phyloP scores from a whole-genome alignment of 2,329 filamentous ascomycete species.

The Endothia cerciana region DNA sequence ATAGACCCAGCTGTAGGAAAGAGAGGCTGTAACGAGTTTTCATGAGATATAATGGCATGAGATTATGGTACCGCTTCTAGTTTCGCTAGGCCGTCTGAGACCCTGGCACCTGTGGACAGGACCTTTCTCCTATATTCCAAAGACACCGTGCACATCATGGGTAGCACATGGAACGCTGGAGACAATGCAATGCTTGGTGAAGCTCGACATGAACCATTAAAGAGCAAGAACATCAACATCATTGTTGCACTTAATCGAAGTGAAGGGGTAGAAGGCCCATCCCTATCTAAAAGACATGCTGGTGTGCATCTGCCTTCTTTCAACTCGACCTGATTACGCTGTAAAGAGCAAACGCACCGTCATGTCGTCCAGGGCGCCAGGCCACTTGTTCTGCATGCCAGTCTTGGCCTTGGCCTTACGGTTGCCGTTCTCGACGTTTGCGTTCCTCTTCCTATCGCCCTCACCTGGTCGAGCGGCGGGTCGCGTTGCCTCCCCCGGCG shows the following conservation, averaged over 20 bases:
- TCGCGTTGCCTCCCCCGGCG: background rate
- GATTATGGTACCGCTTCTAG: background rate
- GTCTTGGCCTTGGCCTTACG: too few species aligned
- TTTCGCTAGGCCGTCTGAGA: background rate
- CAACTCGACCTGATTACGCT: too few species aligned
- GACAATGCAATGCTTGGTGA: too few species aligned
- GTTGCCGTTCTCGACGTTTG: background rate
- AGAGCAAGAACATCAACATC: too few species aligned
- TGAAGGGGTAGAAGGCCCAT: background rate
- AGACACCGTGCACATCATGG: background rate
- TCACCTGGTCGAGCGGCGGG: background rate
- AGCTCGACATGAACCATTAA: too few species aligned
- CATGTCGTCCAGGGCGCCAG: too few species aligned
- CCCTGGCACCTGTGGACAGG: background rate
- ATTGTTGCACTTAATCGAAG: too few species aligned
- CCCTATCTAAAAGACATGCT: too few species aligned
- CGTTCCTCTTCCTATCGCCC: background rate
- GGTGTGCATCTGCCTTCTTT: too few species aligned
- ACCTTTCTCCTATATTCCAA: background rate
- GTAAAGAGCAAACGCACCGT: too few species aligned
- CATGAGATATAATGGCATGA: slow-evolving; percentile 3
- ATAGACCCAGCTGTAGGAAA: background rate
- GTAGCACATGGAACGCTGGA: too few species aligned
- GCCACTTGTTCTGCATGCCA: too few species aligned
- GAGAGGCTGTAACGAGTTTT: background rate